Percentiles rank a stretch among this genome's conserved stretches.
Conservation (phyloP, 2,329 filamentous ascomycete genomes). For the Aciculosporium take region DNA sequence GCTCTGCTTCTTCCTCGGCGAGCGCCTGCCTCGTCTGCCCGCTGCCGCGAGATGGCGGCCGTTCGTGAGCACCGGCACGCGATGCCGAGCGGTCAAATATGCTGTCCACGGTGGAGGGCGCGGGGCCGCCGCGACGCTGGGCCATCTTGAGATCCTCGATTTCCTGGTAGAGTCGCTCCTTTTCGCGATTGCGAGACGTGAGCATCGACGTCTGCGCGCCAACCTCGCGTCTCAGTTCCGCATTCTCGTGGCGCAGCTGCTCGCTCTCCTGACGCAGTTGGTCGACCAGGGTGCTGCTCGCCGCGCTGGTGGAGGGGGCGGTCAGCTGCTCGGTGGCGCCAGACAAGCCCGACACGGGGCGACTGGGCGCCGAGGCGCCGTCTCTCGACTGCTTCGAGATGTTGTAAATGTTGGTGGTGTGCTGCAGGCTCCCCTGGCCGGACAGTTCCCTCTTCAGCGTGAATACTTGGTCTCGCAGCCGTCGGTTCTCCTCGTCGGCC, state of each 20-base stretch:
- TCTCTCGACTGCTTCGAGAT: conserved; percentile 41
- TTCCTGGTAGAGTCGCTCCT: conserved; percentile 87
- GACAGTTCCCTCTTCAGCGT: conserved; percentile 48
- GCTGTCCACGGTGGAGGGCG: conserved; percentile 63
- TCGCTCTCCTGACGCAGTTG: conserved; percentile 56
- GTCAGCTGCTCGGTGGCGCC: conserved; percentile 36
- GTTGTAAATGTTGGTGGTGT: conserved; percentile 54
- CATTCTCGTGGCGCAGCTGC: conserved; percentile 80
- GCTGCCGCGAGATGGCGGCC: conserved; percentile 63
- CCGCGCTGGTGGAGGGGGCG: conserved; percentile 41
- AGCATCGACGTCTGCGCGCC: conserved; percentile 96
- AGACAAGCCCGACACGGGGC: conserved; percentile 35
- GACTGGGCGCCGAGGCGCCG: conserved; percentile 29
- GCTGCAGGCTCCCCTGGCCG: conserved; percentile 27
- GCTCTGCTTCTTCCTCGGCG: conserved; percentile 55
- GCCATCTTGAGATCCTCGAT: conserved; percentile 93
- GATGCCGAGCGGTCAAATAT: conserved; percentile 91
- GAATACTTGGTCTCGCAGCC: conserved; percentile 70
- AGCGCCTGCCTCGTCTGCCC: conserved; percentile 50
- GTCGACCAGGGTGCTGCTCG: conserved; percentile 59
- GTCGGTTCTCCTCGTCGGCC: conserved; percentile 75
- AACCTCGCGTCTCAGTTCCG: conserved; percentile 79
- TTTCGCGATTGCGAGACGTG: conserved; percentile 87
- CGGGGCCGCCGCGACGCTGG: conserved; percentile 52
- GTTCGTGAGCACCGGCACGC: conserved; percentile 52